Conservation (phyloP, 169 alveolate genomes). For the Babesia microti region DNA sequence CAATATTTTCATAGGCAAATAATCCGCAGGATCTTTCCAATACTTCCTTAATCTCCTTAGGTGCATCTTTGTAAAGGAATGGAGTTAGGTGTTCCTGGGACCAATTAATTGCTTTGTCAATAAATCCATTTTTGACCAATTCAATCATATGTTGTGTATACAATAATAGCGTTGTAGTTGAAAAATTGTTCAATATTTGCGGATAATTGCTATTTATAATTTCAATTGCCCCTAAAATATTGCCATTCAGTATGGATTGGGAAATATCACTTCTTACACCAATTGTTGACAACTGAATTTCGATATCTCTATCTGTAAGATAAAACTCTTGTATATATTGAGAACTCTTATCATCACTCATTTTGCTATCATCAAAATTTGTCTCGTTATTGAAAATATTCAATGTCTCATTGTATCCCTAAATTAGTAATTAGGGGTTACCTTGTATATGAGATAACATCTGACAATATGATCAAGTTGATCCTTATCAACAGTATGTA, state of each 20-base stretch:
- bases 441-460: conserved; percentile 16
- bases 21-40: conserved; percentile 10
- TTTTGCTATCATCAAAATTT: conserved; percentile 5
- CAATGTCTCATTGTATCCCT: conserved; percentile 25
- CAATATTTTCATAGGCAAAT: conserved; percentile 10
- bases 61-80: background rate
- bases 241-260: conserved; percentile 2
- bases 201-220: conserved; percentile 2
- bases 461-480: conserved; percentile 7
- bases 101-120: conserved; percentile 9
- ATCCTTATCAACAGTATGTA: background rate
- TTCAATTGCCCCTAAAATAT: conserved; percentile 2
- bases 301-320: conserved; percentile 13
- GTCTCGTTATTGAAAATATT: conserved; percentile 27
- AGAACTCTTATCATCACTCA: conserved; percentile 1
- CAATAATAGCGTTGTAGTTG: conserved; percentile 1
- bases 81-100: conserved; percentile 7
- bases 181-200: conserved; percentile 1
- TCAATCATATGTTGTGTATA: conserved; percentile 7
- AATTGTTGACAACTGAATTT: conserved; percentile 8
- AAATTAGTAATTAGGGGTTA: too few relatives aligned
- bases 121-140: background rate
- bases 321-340: background rate
- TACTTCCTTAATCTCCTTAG: too few relatives aligned
- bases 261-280: conserved; percentile 5